Evolutionary conservation across 768 basidiomycete genomes (phyloP), one percentile per base, ranked within the genome.

Genomic region (Suillus hirtellus): DNA sequence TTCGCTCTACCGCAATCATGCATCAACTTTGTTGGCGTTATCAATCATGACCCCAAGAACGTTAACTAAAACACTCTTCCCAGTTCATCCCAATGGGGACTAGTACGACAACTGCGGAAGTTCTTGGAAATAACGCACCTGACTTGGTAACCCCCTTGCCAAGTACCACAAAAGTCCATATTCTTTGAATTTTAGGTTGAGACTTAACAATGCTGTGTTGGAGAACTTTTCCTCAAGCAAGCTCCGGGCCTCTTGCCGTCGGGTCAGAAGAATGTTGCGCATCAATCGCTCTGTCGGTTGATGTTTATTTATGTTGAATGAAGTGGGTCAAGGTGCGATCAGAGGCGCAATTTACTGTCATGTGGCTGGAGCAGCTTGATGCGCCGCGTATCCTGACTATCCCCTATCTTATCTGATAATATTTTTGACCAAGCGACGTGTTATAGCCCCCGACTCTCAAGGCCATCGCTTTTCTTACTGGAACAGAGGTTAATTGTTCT

Each of bases 1-100:
- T 58, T 58, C 55, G 55, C 38, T 58, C 21, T 27, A 40, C 55
- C 35, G 10, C 53, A 54, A 54, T 34, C 53, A n/a, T n/a, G n/a
- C n/a, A 17, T 31, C 31, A 31, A 37, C 24, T 6, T 24, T 24
- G 38, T 40, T 17, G 21, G 38, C 11, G 38, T 40, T 58, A 58
- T 58, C 55, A 11, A 14, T 27, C 27, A 27, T 11, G 24, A 11
- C 14, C 3, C 24, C 24, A 24, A 50, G 24, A 58, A 53, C 52
- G 52, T 53, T 27, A 3, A 15, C 37, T 17, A 1, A 24, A 24
- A 9, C 21, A 40, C 4, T 21, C n/a, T 55, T n/a, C 37, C 21
- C 54, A 38, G 21, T 24, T 17, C 9, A 6, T 27, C 55, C 21
- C 24, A 40, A 58, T 42, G 24, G 0, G 24, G 55, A 42, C 55